Evolutionary conservation across 1,284 basidiomycete genomes (phyloP), one percentile per base, ranked within the genome.

Genomic region (Meripilus lineatus): DNA sequence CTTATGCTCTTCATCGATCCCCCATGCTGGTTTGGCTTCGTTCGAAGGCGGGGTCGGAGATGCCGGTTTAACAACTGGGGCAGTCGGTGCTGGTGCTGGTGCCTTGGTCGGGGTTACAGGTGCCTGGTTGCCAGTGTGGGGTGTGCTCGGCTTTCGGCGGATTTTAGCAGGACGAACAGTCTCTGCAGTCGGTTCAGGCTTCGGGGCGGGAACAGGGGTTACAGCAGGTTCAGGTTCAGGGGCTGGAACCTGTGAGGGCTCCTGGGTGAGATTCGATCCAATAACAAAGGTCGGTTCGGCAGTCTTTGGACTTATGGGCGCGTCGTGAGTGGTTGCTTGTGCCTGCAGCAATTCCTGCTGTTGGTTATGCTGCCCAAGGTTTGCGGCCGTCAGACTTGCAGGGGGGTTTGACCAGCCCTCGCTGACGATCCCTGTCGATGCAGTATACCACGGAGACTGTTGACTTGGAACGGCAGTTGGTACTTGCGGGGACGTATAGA

Each of bases 1-100:
- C 60, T 78, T 81, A 59, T 76, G 61, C 10, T 85, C 84, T 28
- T 87, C 84, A 32, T 81, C 79, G 47, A 73, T 77, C 15, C 69
- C 67, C 82, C 84, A 88, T 4, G 75, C 74, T 14, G 72, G 59
- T 56, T 79, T 82, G 18, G 61, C 44, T 28, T 73, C 58, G n/a
- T 58, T 47, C 8, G 58, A 42, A 15, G 53, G 61, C 35, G 60
- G 51, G 14, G 62, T 50, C 35, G 68, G 59, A n/a, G 66, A 54
- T 8, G 56, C 43, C 8, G 63, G 48, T 20, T 46, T 50, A 8
- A 45, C 36, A 14, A 47, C 38, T 15, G 49, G 34, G 32, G 51
- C 24, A 14, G 38, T 48, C 24, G 57, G 48, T 4, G 53, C 44
- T 15, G 51, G 44, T 2, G 43, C 41, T 26, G 43, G 38, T 30